These are phyloP conservation scores for Rubia peregrina DNA, from an alignment of 305 asterid genomes.

Conservation along the genomic window DNA sequence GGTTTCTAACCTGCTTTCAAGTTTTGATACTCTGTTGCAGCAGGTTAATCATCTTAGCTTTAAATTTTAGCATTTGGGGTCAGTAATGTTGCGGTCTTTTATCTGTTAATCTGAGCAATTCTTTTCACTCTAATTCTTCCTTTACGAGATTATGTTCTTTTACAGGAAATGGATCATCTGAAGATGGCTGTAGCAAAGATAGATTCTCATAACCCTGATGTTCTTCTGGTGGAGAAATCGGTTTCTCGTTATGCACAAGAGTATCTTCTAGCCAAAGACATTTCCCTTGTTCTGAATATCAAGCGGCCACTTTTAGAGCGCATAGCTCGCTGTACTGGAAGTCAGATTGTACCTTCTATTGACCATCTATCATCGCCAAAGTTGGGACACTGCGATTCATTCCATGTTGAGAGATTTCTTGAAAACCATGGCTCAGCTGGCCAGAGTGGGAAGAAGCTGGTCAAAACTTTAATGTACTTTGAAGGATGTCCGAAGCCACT, in stretches of 20 bases:
- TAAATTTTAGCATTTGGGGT: not conserved
- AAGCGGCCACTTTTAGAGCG: slow-evolving; percentile 91
- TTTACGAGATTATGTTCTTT: slow-evolving; percentile 23
- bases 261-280: slow-evolving; percentile 83
- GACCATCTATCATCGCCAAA: slow-evolving; percentile 76
- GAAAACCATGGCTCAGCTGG: slow-evolving; percentile 81
- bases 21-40: slow-evolving; percentile 90
- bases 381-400: slow-evolving; percentile 75
- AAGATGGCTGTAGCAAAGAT: slow-evolving; percentile 98
- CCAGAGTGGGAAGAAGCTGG: slow-evolving; percentile 61
- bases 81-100: not conserved
- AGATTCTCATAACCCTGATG: slow-evolving; percentile 75
- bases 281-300: slow-evolving; percentile 90
- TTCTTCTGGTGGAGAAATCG: slow-evolving; percentile 96
- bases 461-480: slow-evolving; percentile 90
- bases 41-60: slow-evolving; percentile 44
- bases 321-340: slow-evolving; percentile 87
- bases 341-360: slow-evolving; percentile 83
- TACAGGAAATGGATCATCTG: slow-evolving; percentile 98
- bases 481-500: slow-evolving; percentile 97
- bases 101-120: not conserved
- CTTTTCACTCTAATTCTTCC: not conserved
- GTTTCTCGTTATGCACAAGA: slow-evolving; percentile 97
- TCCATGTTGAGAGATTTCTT: slow-evolving; percentile 61
- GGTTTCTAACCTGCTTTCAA: slow-evolving; percentile 81